Conservation (phyloP, 2,329 filamentous ascomycete species). For the Dothistroma septosporum region DNA sequence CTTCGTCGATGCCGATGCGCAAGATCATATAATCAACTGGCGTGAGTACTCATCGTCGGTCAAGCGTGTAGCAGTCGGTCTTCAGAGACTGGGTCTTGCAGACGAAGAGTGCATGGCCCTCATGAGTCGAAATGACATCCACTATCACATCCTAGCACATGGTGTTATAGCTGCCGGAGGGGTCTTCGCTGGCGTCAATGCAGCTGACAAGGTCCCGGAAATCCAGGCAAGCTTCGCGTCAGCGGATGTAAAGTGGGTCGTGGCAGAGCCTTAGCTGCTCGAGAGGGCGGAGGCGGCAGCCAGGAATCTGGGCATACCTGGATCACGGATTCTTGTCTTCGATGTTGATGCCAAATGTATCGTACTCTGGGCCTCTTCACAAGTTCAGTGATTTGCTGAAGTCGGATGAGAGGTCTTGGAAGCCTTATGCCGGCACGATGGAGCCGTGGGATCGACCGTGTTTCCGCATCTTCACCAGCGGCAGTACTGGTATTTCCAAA, state of each 20-base stretch:
- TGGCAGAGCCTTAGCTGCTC: not conserved
- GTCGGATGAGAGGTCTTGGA: not conserved
- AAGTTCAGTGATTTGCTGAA: not conserved
- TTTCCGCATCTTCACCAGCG: not conserved
- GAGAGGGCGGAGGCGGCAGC: not conserved
- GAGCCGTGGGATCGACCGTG: not conserved
- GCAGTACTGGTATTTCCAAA: not conserved
- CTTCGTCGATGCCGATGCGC: conserved; percentile 3
- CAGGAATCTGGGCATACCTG: not conserved
- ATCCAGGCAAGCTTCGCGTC: not conserved
- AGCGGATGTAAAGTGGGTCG: not conserved
- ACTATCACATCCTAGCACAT: conserved; percentile 10
- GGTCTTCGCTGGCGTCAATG: conserved; percentile 9
- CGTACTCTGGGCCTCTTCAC: not conserved
- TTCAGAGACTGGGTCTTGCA: not conserved
- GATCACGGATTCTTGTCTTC: not conserved
- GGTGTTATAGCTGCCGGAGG: conserved; percentile 13
- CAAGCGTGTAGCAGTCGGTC: conserved; percentile 12
- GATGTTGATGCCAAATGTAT: not conserved
- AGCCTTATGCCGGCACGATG: not conserved
- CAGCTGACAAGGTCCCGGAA: conserved; percentile 6
- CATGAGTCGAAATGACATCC: conserved; percentile 11
- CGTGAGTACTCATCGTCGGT: conserved; percentile 9
- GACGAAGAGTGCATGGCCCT: conserved; percentile 11
- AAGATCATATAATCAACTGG: not conserved